Evolutionary conservation across 2,329 filamentous ascomycete species (phyloP), one percentile per base, ranked within the genome.

Genomic region (Fragosphaeria purpurea): DNA sequence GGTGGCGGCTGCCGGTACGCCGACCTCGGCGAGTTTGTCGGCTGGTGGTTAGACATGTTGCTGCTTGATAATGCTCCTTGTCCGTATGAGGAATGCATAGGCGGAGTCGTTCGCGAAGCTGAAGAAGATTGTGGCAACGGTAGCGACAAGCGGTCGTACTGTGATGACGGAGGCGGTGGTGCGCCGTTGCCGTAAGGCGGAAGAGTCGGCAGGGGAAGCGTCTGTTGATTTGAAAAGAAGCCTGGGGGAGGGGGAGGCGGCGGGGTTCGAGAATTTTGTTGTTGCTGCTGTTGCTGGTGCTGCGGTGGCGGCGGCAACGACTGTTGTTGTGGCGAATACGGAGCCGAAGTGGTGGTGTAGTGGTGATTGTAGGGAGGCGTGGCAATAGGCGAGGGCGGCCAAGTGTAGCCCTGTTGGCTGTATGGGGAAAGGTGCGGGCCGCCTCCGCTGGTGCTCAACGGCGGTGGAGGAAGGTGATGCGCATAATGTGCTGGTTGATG

Each of bases 361-460:
- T 64, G 65, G 56, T 72, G 74, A 56, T 63, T 65, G 56, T 73
- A 79, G 0, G 76, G 76, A 44, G 76, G 76, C 30, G 76, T 79
- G 6, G 72, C 70, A 6, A 73, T 69, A 6, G 76, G 77, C 30
- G 75, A 79, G n/a, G 70, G 76, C 41, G 74, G 76, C 76, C 75
- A 80, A 12, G 63, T 66, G 58, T 77, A 77, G 39, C 67, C 67
- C 42, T 64, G 64, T 49, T 73, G 67, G 11, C 64, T 61, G 53
- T 60, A 8, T 2, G 58, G 52, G 51, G 53, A 58, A 55, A 56
- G 52, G 43, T 54, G 53, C 7, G 51, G 41, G 7, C 44, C 46
- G 41, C 41, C 35, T 9, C n/a, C 13, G 22, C 35, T n/a, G 8
- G 41, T 46, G 39, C 34, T 35, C 7, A 41, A 37, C 13, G 46